A percentile compares a stretch with the other conserved stretches of the same genome.
Conservation (phyloP, 2,329 filamentous ascomycete species). For the Claviceps maximensis region DNA sequence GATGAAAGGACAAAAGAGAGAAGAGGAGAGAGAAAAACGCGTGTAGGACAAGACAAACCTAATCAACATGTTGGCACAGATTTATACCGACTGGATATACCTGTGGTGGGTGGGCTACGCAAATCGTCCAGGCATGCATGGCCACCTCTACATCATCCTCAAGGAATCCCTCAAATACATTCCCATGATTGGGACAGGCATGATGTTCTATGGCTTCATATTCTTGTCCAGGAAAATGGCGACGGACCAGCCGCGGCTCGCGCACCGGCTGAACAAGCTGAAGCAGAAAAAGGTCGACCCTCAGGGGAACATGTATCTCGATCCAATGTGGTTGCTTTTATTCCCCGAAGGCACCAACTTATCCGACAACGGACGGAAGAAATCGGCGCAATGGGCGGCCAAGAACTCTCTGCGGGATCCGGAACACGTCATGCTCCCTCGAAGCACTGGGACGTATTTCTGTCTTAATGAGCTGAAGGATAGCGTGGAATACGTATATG, state of each 20-base stretch:
- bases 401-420: conserved; percentile 62
- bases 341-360: conserved; percentile 84
- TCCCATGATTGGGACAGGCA: conserved; percentile 66
- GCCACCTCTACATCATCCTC: conserved; percentile 78
- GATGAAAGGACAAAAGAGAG: no score
- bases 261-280: conserved; percentile 58
- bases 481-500: conserved; percentile 72
- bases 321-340: conserved; percentile 83
- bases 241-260: conserved; percentile 61
- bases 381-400: conserved; percentile 62
- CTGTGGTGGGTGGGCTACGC: conserved; percentile 92
- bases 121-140: conserved; percentile 60
- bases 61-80: conserved; percentile 23
- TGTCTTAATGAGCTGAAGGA: conserved; percentile 63
- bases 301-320: conserved; percentile 39
- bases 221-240: conserved; percentile 87
- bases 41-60: background rate
- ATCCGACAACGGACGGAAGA: conserved; percentile 53
- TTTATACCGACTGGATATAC: conserved; percentile 87
- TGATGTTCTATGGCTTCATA: conserved; percentile 81
- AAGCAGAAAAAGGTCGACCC: conserved; percentile 43
- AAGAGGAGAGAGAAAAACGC: background rate
- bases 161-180: conserved; percentile 78
- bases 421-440: conserved; percentile 61
- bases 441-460: conserved; percentile 70